These are phyloP conservation scores for Geoglossum cookeanum DNA, from an alignment of 2,329 filamentous ascomycete genomes.

Conservation along the genomic window DNA sequence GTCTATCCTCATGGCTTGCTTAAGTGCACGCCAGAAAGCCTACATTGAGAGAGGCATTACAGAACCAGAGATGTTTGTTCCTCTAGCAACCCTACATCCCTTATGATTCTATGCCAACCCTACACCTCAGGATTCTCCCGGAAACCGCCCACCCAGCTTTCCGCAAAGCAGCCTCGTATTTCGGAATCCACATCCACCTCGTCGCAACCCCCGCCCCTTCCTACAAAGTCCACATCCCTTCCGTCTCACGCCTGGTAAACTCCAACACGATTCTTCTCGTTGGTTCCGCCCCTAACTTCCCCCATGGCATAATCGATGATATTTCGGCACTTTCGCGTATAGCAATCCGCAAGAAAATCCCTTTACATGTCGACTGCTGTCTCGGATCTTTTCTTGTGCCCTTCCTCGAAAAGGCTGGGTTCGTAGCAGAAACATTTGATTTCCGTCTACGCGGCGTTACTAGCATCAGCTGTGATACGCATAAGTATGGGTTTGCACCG, in stretches of 20 bases:
- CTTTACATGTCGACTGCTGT: slow-evolving; percentile 94
- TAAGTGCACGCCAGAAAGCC: slow-evolving; percentile 78
- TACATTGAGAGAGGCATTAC: slow-evolving; percentile 70
- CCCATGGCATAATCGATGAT: slow-evolving; percentile 94
- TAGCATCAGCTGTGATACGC: slow-evolving; percentile 88
- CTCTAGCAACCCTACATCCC: background rate
- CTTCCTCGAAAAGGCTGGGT: slow-evolving; percentile 82
- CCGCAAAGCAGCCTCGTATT: slow-evolving; percentile 86
- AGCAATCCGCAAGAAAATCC: slow-evolving; percentile 58
- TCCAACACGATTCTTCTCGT: slow-evolving; percentile 86
- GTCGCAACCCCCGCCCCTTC: slow-evolving; percentile 69
- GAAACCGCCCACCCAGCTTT: slow-evolving; percentile 93
- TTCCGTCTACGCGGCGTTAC: slow-evolving; percentile 90
- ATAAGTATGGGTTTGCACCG: slow-evolving; percentile 97
- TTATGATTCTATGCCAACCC: slow-evolving; percentile 6
- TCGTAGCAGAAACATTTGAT: slow-evolving; percentile 74
- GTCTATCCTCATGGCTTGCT: slow-evolving; percentile 87
- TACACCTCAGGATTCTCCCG: slow-evolving; percentile 57
- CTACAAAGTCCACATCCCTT: slow-evolving; percentile 66
- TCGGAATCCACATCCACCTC: slow-evolving; percentile 85
- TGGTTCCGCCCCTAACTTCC: slow-evolving; percentile 91
- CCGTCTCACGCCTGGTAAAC: slow-evolving; percentile 73
- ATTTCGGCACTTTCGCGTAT: slow-evolving; percentile 70
- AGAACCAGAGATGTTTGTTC: slow-evolving; percentile 74
- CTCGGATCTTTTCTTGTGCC: slow-evolving; percentile 89